phyloP scores from a whole-genome alignment of 2,329 filamentous ascomycete species.

The Epichloe sylvatica region DNA sequence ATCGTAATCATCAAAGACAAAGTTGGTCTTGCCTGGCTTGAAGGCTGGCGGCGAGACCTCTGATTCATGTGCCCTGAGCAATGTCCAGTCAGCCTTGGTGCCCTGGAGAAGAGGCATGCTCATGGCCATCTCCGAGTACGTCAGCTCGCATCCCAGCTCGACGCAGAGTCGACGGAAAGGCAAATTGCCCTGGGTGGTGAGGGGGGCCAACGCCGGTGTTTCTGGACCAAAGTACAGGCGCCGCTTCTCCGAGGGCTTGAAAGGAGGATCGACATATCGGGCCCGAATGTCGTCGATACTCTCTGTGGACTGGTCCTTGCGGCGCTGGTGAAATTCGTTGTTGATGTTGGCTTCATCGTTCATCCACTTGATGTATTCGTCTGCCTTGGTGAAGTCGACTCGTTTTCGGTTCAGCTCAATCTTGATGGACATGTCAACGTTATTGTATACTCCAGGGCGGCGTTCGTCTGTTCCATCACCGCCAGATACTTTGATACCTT shows the following conservation, averaged over 20 bases:
- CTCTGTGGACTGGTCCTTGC: slow-evolving; percentile 28
- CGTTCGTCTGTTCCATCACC: slow-evolving; percentile 26
- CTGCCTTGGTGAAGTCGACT: slow-evolving; percentile 55
- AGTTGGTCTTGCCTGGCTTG: slow-evolving; percentile 27
- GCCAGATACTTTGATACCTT: slow-evolving; percentile 10
- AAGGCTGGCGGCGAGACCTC: slow-evolving; percentile 63
- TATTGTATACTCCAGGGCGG: slow-evolving; percentile 59
- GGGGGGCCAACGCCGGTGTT: slow-evolving; percentile 87
- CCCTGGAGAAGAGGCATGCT: slow-evolving; percentile 80
- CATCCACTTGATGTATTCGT: slow-evolving; percentile 65
- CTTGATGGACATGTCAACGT: slow-evolving; percentile 56
- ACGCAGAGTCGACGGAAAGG: slow-evolving; percentile 86
- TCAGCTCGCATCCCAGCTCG: slow-evolving; percentile 78
- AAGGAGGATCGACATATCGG: slow-evolving; percentile 69
- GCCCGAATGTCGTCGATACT: slow-evolving; percentile 60
- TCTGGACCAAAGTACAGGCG: slow-evolving; percentile 87
- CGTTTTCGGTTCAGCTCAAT: slow-evolving; percentile 61
- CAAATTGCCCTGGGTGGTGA: slow-evolving; percentile 93
- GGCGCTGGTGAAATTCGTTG: slow-evolving; percentile 26
- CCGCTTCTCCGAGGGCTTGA: slow-evolving; percentile 85
- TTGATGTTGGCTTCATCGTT: slow-evolving; percentile 42
- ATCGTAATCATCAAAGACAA: slow-evolving; percentile 64
- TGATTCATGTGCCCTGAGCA: slow-evolving; percentile 82
- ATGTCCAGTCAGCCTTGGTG: slow-evolving; percentile 81
- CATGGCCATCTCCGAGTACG: slow-evolving; percentile 98